phyloP scores from a whole-genome alignment of 176 grass and related monocot genomes.

The Luzula sylvatica region DNA sequence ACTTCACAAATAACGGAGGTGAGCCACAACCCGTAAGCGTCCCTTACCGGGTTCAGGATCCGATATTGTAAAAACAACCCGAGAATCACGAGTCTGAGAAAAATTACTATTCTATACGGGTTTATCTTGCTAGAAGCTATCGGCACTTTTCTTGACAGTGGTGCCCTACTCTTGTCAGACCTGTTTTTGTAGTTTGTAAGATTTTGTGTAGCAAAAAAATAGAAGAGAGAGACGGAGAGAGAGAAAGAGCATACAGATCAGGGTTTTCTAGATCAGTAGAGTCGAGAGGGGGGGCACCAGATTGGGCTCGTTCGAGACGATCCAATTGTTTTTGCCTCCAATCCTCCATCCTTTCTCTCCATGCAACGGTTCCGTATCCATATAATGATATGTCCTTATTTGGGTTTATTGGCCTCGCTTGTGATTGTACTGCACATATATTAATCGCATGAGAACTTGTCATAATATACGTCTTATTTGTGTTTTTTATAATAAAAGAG shows the following conservation, averaged over 20 bases:
- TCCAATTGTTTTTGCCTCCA: constrained; percentile 27
- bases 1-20: constrained; percentile 51
- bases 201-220: background rate
- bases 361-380: constrained; percentile 44
- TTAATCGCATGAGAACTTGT: background rate
- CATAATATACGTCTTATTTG: background rate
- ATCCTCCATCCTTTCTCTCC: constrained; percentile 34
- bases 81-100: constrained; percentile 40
- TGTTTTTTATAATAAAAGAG: no score
- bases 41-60: constrained; percentile 47
- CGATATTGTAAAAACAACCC: constrained; percentile 68
- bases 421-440: constrained; percentile 12
- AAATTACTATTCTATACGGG: constrained; percentile 39
- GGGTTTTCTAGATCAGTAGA: constrained; percentile 19
- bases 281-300: constrained; percentile 1
- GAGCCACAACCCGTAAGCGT: constrained; percentile 63
- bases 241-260: constrained; percentile 25
- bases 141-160: constrained; percentile 36
- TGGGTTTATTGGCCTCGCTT: constrained; percentile 31
- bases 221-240: background rate
- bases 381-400: constrained; percentile 39
- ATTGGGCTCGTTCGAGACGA: constrained; percentile 8
- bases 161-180: constrained; percentile 34
- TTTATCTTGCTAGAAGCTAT: constrained; percentile 45
- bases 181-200: constrained; percentile 16